Evolutionary conservation across 441 rosid genomes (phyloP).

Genomic region (Gossypium lobatum): DNA sequence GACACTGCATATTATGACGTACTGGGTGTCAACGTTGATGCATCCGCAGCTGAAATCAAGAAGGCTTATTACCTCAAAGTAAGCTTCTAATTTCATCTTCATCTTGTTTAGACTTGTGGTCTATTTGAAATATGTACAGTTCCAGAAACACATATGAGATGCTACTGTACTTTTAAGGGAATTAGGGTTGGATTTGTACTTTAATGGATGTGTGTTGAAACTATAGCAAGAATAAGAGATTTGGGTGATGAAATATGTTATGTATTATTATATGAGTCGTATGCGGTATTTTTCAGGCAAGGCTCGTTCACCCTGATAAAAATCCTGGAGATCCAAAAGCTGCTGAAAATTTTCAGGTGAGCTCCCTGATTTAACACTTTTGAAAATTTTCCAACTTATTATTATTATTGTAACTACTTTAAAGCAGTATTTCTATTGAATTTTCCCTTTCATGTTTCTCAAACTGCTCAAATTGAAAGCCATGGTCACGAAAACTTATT

Average conservation of each 20-base stretch:
- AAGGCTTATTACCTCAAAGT: slow-evolving; percentile 92
- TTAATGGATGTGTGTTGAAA: not conserved
- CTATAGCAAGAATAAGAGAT: not conserved
- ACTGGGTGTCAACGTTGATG: slow-evolving; percentile 63
- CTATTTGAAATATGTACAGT: not conserved
- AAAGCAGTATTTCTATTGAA: not conserved
- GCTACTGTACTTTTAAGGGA: not conserved
- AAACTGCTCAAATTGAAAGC: not conserved
- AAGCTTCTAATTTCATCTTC: slow-evolving; percentile 11
- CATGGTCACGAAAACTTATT: not conserved
- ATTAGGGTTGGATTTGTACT: not conserved
- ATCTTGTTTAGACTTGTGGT: not conserved
- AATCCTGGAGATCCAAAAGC: slow-evolving; percentile 86
- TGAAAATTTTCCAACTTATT: not conserved
- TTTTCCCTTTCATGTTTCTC: not conserved
- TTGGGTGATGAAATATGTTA: not conserved
- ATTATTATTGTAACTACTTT: not conserved
- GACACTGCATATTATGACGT: slow-evolving; percentile 65
- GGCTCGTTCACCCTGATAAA: slow-evolving; percentile 92
- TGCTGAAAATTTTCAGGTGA: slow-evolving; percentile 87
- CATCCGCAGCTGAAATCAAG: slow-evolving; percentile 79
- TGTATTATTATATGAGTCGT: not conserved
- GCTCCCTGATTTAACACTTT: not conserved
- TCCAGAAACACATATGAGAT: not conserved
- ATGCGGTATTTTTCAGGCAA: slow-evolving; percentile 49